These are phyloP conservation scores for Ascochyta pisi DNA, from an alignment of 2,329 filamentous ascomycete species.

Conservation along the genomic window DNA sequence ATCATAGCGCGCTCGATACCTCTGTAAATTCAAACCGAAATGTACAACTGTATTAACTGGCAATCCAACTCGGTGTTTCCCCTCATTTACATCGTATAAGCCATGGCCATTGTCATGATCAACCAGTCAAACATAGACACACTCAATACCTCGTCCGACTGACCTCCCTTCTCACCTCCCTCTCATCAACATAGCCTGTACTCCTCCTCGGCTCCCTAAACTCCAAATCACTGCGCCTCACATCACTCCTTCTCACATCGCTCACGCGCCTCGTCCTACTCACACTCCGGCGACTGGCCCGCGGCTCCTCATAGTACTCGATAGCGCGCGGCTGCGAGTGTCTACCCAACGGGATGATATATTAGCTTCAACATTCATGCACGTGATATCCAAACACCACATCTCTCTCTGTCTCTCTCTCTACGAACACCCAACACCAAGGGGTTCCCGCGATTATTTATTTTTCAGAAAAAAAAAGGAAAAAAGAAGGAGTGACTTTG, in stretches of 20 bases:
- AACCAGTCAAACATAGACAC: neutral
- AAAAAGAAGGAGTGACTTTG: neutral
- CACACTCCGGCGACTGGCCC: slow-evolving; percentile 36
- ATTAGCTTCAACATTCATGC: neutral
- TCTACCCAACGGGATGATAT: neutral
- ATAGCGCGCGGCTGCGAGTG: slow-evolving; percentile 31
- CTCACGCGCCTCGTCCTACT: slow-evolving; percentile 32
- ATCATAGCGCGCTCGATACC: slow-evolving; percentile 18
- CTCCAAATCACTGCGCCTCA: slow-evolving; percentile 9
- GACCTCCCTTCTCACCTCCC: slow-evolving; percentile 37
- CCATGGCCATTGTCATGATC: neutral
- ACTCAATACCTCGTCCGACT: slow-evolving; percentile 35
- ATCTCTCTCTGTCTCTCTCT: no score
- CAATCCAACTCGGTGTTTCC: neutral
- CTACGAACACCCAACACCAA: no score
- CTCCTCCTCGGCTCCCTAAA: slow-evolving; percentile 34
- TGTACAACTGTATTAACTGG: neutral
- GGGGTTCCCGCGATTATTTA: no score
- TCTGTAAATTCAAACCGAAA: slow-evolving; percentile 11
- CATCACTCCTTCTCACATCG: slow-evolving; percentile 28
- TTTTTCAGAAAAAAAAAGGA: neutral
- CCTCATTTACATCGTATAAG: neutral
- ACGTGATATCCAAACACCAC: no score
- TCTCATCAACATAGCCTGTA: slow-evolving; percentile 34
- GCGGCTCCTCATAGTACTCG: slow-evolving; percentile 39